phyloP scores from a whole-genome alignment of 2,329 filamentous ascomycete genomes.

The Xylaria sp. region DNA sequence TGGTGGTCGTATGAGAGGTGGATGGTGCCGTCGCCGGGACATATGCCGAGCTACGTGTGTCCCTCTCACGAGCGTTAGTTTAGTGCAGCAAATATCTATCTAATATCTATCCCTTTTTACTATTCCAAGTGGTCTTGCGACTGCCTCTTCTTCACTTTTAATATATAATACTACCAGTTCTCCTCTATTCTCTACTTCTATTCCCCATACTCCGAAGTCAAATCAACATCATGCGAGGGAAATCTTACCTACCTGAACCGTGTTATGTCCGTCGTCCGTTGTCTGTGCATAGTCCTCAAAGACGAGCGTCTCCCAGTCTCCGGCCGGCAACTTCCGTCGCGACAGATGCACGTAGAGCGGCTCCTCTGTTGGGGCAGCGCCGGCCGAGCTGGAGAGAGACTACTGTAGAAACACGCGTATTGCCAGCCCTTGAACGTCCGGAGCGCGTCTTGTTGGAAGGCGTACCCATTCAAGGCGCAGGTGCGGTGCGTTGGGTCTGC shows the following conservation, averaged over 20 bases:
- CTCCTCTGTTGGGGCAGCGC: conserved; percentile 35
- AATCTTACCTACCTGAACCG: conserved; percentile 48
- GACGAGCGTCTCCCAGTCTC: conserved; percentile 52
- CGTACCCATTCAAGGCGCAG: conserved; percentile 51
- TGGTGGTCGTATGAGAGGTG: conserved; percentile 60
- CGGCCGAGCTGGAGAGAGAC: conserved; percentile 28
- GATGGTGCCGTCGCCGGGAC: conserved; percentile 56
- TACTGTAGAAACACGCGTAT: conserved; percentile 53
- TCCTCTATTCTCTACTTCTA: too few species aligned
- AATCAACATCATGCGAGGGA: background rate
- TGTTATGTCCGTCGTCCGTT: conserved; percentile 58
- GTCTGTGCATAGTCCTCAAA: conserved; percentile 57
- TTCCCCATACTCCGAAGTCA: too few species aligned
- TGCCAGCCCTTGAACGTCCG: conserved; percentile 55
- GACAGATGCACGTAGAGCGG: conserved; percentile 53
- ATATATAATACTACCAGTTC: too few species aligned
- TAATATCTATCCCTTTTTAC: background rate
- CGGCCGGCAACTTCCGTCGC: conserved; percentile 48
- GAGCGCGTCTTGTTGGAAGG: conserved; percentile 56
- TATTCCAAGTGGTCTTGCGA: too few species aligned
- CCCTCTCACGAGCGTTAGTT: conserved; percentile 13
- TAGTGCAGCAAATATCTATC: background rate
- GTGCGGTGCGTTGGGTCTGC: conserved; percentile 45
- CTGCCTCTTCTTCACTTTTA: too few species aligned
- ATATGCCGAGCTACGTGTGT: conserved; percentile 49